Conservation (phyloP, 2,329 filamentous ascomycete genomes). For the Stromatinia cepivora region DNA sequence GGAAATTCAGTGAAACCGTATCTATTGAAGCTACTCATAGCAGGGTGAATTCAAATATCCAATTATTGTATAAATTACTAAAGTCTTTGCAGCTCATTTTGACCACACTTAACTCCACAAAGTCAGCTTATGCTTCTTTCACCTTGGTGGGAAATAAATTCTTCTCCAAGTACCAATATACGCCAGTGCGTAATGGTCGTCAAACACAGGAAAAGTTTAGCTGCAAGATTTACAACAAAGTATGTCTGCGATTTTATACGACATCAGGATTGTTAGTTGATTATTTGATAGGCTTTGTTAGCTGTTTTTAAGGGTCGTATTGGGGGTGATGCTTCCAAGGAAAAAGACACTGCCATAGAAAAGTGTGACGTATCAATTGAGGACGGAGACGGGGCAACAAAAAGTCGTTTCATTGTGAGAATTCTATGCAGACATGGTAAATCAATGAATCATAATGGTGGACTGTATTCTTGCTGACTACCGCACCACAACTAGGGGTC, state of each 20-base stretch:
- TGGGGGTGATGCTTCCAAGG: constrained; percentile 56
- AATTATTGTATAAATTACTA: constrained; percentile 18
- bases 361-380: constrained; percentile 73
- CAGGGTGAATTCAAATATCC: constrained; percentile 29
- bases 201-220: constrained; percentile 57
- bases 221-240: constrained; percentile 73
- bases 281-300: constrained; percentile 57
- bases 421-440: constrained; percentile 72
- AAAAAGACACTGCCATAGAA: constrained; percentile 70
- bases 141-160: constrained; percentile 66
- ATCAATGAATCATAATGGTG: neutral
- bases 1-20: constrained; percentile 78
- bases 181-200: constrained; percentile 44
- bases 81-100: constrained; percentile 59
- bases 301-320: constrained; percentile 72
- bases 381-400: constrained; percentile 64
- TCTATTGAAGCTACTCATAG: constrained; percentile 57
- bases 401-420: constrained; percentile 73
- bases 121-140: constrained; percentile 76
- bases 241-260: constrained; percentile 36
- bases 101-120: constrained; percentile 76
- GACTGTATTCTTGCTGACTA: constrained; percentile 15
- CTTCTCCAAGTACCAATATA: constrained; percentile 71
- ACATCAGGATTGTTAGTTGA: neutral
- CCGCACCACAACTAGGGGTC: constrained; percentile 51